Evolutionary conservation across 768 basidiomycete genomes (phyloP), one percentile per base, ranked within the genome.

Genomic region (Tulasnella sp.): DNA sequence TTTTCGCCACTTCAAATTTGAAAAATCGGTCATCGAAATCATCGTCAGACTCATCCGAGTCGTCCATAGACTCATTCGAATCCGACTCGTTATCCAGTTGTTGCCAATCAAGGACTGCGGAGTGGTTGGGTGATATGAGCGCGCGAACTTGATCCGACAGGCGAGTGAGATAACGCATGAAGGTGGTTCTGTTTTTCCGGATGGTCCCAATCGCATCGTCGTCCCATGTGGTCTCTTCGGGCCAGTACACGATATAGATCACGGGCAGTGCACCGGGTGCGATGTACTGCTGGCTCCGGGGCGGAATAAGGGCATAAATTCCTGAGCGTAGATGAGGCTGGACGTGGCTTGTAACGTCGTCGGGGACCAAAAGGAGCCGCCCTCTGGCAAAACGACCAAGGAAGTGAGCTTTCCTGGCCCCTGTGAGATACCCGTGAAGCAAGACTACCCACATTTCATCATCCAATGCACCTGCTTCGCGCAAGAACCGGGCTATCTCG

Each of bases 91-190:
- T 27, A 21, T 34, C 41, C 12, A 57, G 19, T 67, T 34, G 50
- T 4, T 49, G 55, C 74, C 74, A 80, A 3, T 78, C 64, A 43
- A 82, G 67, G 2, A 70, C 65, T 36, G 66, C 60, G 0, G 75
- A 69, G 43, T 81, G 75, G 12, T 74, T 71, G 0, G 73, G 62
- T 4, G 80, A 78, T 19, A 82, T 65, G 32, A 82, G 63, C 27
- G 74, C 74, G 0, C 75, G 63, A 1, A 77, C 63, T 64, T 82
- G 81, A 60, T 82, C 80, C 11, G 75, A 68, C 37, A 82, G 70
- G 66, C 79, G 79, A 1, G 73, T 78, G 14, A 82, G 73, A 61
- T 83, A 82, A 46, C 80, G 67, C 78, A 82, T 81, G 61, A 82
- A 83, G 0, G 79, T 78, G 1, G 75, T 68, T 5, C 81, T 71